Evolutionary conservation across 371 early-diverging fungal species (phyloP), one percentile per base, ranked within the genome.

Genomic region (Cokeromyces recurvatus): DNA sequence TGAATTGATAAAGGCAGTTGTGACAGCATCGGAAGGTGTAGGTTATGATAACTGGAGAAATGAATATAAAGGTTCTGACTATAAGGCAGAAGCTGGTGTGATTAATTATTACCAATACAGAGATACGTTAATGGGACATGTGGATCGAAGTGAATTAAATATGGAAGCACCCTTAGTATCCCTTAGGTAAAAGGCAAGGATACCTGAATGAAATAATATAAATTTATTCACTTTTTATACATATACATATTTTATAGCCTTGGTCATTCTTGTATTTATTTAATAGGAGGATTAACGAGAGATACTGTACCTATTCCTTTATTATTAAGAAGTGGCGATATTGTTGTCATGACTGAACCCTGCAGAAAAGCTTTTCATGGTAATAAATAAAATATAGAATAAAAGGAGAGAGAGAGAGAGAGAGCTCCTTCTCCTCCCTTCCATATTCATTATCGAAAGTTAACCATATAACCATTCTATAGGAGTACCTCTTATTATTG

Each of bases 91-190:
- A 62, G 97, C 95, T 6, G 98, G 97, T 10, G 89, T 98, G 2
- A 60, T 97, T 25, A 98, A 98, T 59, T 96, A 86, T 59, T 98
- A 98, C 55, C 89, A 90, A 42, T 73, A 79, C 39, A 74, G 81
- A 32, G 91, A 94, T 62, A 70, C 89, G 3, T 64, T 98, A 43
- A 94, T 90, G 79, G 95, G 87, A 7, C 98, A 98, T 68, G 92
- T 94, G 17, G 98, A 98, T 64, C 74, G 89, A 41, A 89, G 90
- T 44, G 98, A 98, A 59, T 56, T 82, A 19, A 92, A 92, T 62
- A 89, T 86, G 81, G 80, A 81, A 16, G 92, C 94, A 3, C 95
- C 97, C 4, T 48, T 64, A 27, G 53, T 64, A 12, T 64, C 64
- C n/a, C 59, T 87, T 23, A 91, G 86, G 76, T 80, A 64, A 41